Evolutionary conservation across 2,329 filamentous ascomycete genomes (phyloP), one percentile per base, ranked within the genome.

Genomic region (Diaporthe sp.): DNA sequence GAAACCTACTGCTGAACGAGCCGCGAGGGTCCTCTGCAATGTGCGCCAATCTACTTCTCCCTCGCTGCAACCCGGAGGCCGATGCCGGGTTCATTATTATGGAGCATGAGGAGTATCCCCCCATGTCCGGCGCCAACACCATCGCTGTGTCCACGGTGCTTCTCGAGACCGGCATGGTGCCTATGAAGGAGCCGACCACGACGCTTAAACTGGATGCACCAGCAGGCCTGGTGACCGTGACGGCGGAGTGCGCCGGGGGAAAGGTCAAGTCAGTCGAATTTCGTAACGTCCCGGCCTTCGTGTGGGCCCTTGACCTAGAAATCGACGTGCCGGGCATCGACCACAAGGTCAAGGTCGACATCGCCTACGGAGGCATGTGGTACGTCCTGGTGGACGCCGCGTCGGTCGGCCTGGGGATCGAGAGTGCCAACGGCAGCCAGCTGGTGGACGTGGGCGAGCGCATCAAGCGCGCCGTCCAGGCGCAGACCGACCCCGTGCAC

Each of bases 1-100:
- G 87, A 3, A 80, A 86, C 49, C 79, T 88, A 7, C 79, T 88
- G 2, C 80, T 88, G 58, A 85, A 88, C 72, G 87, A 88, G 63
- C 86, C 87, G 1, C 84, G 87, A 2, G 87, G 87, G 1, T 81
- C 84, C n/a, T 79, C 84, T 10, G 82, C 84, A 1, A 84, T 85
- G 82, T 83, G 82, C 37, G 39, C 47, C 31, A 71, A 71, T 25
- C 25, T 71, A 4, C 15, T 71, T 8, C 53, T 71, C 12, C 25
- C 61, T 2, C 42, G 9, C 4, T 65, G 61, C 61, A 65, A 65
- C 10, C 61, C 61, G 7, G 61, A 47, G 42, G 61, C 61, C 20
- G 42, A 65, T 13, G 42, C 61, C 39, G 61, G 61, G 37, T 65
- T 65, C 17, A 65, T 65, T 22, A 47, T 65, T n/a, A 65, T 65